phyloP scores from a whole-genome alignment of 2,329 filamentous ascomycete genomes.

The Venturiaceae sp. region DNA sequence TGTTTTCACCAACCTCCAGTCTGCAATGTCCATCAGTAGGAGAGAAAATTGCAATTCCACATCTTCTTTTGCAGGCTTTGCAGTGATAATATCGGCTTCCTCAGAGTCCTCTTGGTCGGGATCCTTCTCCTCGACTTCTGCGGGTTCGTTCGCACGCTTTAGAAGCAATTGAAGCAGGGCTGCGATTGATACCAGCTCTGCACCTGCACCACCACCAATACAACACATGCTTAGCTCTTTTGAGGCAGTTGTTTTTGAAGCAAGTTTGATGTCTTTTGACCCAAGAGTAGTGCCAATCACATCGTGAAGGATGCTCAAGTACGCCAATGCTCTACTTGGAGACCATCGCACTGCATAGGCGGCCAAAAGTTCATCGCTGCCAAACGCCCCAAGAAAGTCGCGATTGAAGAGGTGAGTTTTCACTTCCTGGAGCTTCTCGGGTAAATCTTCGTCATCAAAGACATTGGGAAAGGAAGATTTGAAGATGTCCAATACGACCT shows the following conservation, averaged over 20 bases:
- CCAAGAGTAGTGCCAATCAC: slow-evolving; percentile 17
- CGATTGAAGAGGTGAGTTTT: slow-evolving; percentile 80
- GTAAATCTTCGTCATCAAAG: slow-evolving; percentile 33
- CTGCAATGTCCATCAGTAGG: slow-evolving; percentile 59
- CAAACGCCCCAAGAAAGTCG: slow-evolving; percentile 76
- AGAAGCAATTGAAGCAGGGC: slow-evolving; percentile 15
- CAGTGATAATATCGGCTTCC: neutral
- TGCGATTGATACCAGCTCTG: slow-evolving; percentile 56
- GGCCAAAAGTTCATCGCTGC: slow-evolving; percentile 57
- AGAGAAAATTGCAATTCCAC: neutral
- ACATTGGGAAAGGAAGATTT: slow-evolving; percentile 46
- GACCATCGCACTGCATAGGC: slow-evolving; percentile 90
- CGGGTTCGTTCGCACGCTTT: neutral
- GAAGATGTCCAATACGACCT: slow-evolving; percentile 66
- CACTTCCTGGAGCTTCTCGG: slow-evolving; percentile 61
- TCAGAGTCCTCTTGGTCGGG: neutral
- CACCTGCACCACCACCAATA: slow-evolving; percentile 56
- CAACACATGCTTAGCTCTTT: slow-evolving; percentile 36
- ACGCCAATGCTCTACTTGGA: slow-evolving; percentile 73
- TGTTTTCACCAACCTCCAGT: slow-evolving; percentile 58
- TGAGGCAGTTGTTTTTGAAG: neutral
- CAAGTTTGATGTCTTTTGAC: slow-evolving; percentile 2
- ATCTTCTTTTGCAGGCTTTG: neutral
- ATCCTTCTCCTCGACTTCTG: neutral
- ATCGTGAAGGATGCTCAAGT: slow-evolving; percentile 50